These are phyloP conservation scores for Hymenoscyphus fraxineus DNA, from an alignment of 2,329 filamentous ascomycete species.

Conservation along the genomic window DNA sequence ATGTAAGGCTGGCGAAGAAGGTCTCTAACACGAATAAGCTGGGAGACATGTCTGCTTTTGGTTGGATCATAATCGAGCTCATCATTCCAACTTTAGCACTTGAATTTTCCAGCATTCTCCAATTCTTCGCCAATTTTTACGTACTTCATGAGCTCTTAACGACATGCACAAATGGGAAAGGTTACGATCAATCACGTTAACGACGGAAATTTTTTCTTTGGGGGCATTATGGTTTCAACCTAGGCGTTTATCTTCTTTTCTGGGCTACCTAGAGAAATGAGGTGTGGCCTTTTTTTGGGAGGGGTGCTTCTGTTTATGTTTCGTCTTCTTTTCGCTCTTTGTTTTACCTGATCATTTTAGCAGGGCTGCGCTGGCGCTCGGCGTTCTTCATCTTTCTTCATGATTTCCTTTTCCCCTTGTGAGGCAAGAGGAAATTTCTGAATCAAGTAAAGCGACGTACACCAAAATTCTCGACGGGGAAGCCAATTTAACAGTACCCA, in stretches of 20 bases:
- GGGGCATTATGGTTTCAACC: background rate
- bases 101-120: conserved; percentile 9
- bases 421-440: background rate
- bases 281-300: conserved; percentile 1
- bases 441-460: conserved; percentile 3
- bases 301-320: background rate
- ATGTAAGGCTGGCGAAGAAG: conserved; percentile 94
- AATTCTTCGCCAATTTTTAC: background rate
- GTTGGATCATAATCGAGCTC: conserved; percentile 15
- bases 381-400: conserved; percentile 4
- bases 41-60: conserved; percentile 18
- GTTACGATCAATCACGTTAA: background rate
- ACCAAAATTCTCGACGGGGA: conserved; percentile 8
- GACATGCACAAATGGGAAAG: conserved; percentile 9
- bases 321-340: conserved; percentile 3
- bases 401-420: background rate
- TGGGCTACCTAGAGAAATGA: background rate
- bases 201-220: background rate
- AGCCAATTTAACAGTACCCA: conserved; percentile 13
- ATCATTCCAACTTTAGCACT: conserved; percentile 12
- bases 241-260: conserved; percentile 3
- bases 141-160: conserved; percentile 8
- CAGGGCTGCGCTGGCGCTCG: background rate
- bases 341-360: conserved; percentile 2
- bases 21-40: conserved; percentile 57